Evolutionary conservation across 2,329 filamentous ascomycete genomes (phyloP).

Genomic region (Aspergillus tamarii): DNA sequence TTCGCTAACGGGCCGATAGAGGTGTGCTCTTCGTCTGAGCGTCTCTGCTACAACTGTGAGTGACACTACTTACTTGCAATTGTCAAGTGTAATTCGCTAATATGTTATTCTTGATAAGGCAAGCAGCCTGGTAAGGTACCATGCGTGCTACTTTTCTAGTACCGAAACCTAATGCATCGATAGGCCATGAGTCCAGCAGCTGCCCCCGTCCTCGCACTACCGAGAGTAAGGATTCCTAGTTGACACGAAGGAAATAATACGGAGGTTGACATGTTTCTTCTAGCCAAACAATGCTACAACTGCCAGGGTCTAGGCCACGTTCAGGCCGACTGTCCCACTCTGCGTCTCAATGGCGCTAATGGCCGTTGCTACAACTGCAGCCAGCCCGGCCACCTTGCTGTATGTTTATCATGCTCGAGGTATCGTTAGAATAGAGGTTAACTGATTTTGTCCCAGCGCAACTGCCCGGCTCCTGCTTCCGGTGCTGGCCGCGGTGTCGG

Average conservation of each 20-base stretch:
- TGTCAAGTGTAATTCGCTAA: slow-evolving; percentile 25
- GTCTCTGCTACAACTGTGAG: slow-evolving; percentile 99
- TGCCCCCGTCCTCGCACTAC: slow-evolving; percentile 96
- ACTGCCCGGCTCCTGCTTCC: slow-evolving; percentile 76
- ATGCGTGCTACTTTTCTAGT: slow-evolving; percentile 16
- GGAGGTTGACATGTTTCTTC: slow-evolving; percentile 21
- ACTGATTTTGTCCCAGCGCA: slow-evolving; percentile 58
- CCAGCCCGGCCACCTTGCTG: slow-evolving; percentile 87
- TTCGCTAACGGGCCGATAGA: slow-evolving; percentile 61
- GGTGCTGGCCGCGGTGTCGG: slow-evolving; percentile 66
- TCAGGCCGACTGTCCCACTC: slow-evolving; percentile 96
- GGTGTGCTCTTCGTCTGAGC: slow-evolving; percentile 96
- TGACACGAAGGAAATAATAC: slow-evolving; percentile 11
- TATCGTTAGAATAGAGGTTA: not conserved
- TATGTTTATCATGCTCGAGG: slow-evolving; percentile 51
- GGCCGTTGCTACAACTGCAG: slow-evolving; percentile 97
- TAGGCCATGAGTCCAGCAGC: slow-evolving; percentile 94
- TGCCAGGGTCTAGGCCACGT: slow-evolving; percentile 98
- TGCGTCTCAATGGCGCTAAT: slow-evolving; percentile 81
- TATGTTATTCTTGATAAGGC: slow-evolving; percentile 33
- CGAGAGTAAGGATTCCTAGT: slow-evolving; percentile 64
- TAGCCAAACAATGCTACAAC: slow-evolving; percentile 99
- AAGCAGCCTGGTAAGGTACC: slow-evolving; percentile 49
- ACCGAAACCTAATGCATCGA: slow-evolving; percentile 24
- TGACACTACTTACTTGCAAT: slow-evolving; percentile 22